Evolutionary conservation across 345 rosid genomes (phyloP).

Genomic region (Rhizophora apiculata): DNA sequence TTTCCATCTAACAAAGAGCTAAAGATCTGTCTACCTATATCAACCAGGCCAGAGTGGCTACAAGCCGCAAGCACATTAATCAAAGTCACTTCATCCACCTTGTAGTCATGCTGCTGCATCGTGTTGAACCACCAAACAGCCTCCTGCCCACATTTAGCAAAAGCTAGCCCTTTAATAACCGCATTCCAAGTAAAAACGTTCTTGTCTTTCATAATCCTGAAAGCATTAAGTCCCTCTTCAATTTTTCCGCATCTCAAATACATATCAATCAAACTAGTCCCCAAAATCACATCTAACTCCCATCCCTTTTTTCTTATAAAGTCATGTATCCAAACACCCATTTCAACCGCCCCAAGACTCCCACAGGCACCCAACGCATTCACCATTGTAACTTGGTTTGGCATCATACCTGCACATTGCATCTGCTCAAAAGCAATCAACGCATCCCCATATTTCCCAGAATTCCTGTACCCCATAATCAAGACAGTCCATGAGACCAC

Average conservation of each 20-base stretch:
- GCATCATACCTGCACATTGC: conserved; percentile 41
- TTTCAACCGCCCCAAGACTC: conserved; percentile 39
- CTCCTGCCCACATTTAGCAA: conserved; percentile 40
- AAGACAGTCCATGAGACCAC: conserved; percentile 58
- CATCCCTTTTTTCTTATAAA: conserved; percentile 35
- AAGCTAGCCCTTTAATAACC: conserved; percentile 46
- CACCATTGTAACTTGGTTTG: conserved; percentile 59
- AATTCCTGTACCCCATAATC: conserved; percentile 40
- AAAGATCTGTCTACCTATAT: conserved; percentile 39
- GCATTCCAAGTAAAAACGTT: conserved; percentile 52
- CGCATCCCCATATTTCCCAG: conserved; percentile 35
- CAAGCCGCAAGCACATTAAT: conserved; percentile 48
- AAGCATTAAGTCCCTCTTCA: conserved; percentile 40
- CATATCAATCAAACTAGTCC: conserved; percentile 54
- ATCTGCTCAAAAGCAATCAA: conserved; percentile 53
- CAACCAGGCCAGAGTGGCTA: conserved; percentile 48
- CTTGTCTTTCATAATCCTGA: conserved; percentile 43
- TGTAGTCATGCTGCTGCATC: conserved; percentile 43
- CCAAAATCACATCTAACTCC: conserved; percentile 57
- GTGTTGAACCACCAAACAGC: conserved; percentile 43
- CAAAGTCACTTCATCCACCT: conserved; percentile 46
- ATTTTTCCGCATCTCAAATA: conserved; percentile 49
- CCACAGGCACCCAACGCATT: conserved; percentile 48
- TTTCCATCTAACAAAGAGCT: conserved; percentile 37
- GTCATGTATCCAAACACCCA: conserved; percentile 61